Evolutionary conservation across 371 early-diverging fungal genomes (phyloP), one percentile per base, ranked within the genome.

Genomic region (Cokeromyces recurvatus): DNA sequence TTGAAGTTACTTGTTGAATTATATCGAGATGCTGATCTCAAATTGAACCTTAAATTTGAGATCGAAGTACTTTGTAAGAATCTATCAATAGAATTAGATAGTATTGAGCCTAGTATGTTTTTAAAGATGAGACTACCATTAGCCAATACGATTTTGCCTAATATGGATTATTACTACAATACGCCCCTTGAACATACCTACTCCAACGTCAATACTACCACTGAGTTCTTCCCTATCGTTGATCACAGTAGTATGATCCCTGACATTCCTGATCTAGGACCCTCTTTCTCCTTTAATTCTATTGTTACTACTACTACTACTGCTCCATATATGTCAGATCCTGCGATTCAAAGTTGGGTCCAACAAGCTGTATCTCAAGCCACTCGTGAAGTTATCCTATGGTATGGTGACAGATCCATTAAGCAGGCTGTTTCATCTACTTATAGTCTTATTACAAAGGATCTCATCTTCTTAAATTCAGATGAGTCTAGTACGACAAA

Each of bases 11-110:
- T 98, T 21, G 86, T 90, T 0, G 98, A 97, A 60, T 71, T 98
- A 4, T 97, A 95, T 64, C 86, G 90, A 38, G 84, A 81, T 56
- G 97, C 95, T 0, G 93, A 94, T 38, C 73, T 97, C 34, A 95
- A 92, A 65, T 69, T 95, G 43, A 95, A 92, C 51, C 83, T 95
- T 43, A 93, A 94, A 51, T 97, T 98, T 66, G 97, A 96, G 61
- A 91, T 98, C 36, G 97, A 97, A 67, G 94, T 97, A 2, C 76
- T 98, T 32, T 95, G 95, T 78, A 94, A 94, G 62, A 87, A 87
- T 35, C 66, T 96, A 31, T 68, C 83, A 7, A 66, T 98, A 6
- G 93, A 92, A 38, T 74, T 94, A 2, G 85, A 82, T 53, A 58
- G 62, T 56, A 67, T 61, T 19, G 35, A 57, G 20, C 90, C 95